Conservation (phyloP, 106 monocot species). For the Iris macrosiphon region DNA sequence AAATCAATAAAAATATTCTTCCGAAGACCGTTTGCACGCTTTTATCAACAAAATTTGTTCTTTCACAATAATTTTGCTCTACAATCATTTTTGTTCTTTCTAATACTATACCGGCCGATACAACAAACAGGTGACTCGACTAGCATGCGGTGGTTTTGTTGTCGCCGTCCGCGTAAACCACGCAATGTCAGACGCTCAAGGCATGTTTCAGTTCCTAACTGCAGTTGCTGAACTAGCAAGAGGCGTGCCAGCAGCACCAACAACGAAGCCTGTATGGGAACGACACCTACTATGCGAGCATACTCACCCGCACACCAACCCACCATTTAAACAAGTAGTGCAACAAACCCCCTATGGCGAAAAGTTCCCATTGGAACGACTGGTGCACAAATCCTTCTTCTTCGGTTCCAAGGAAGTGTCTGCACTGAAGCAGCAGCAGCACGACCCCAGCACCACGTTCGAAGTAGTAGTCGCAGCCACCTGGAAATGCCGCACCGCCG, state of each 20-base stretch:
- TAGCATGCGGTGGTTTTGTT: slow-evolving; percentile 13
- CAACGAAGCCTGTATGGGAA: not conserved
- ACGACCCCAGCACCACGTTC: slow-evolving; percentile 1
- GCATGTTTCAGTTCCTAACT: slow-evolving; percentile 4
- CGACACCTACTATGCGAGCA: no score
- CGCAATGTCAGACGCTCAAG: slow-evolving; percentile 13
- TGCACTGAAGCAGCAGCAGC: no score
- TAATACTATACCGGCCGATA: no score
- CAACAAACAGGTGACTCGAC: slow-evolving; percentile 24
- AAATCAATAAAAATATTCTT: no score
- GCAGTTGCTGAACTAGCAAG: slow-evolving; percentile 8
- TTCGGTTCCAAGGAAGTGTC: not conserved
- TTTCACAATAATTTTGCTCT: no score
- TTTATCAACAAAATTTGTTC: no score
- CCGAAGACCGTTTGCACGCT: no score
- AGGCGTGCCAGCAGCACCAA: not conserved
- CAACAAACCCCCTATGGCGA: not conserved
- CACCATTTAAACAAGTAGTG: not conserved
- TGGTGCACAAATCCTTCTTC: slow-evolving; percentile 1
- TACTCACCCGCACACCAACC: not conserved
- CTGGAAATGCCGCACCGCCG: not conserved
- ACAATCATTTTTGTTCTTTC: no score
- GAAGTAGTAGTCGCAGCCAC: slow-evolving; percentile 13
- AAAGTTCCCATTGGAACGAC: not conserved
- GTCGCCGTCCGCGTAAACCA: slow-evolving; percentile 3